Conservation (phyloP, 2,329 filamentous ascomycete species). For the Pseudopyrenochaeta lycopersici region DNA sequence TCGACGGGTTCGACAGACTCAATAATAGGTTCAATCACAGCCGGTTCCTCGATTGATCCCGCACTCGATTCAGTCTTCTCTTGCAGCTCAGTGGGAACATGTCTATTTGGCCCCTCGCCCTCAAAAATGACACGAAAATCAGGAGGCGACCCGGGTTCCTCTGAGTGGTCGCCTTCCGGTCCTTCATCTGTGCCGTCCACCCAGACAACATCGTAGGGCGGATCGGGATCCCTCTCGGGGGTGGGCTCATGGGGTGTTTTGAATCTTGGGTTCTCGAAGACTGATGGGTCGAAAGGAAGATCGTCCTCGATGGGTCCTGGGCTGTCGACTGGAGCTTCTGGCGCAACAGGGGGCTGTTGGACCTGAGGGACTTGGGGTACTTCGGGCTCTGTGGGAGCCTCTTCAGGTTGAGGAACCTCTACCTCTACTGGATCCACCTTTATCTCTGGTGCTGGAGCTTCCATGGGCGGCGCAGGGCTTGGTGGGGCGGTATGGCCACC, state of each 20-base stretch:
- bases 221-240: conserved; percentile 2
- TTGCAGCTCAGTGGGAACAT: neutral
- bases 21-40: no score
- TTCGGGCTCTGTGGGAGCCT: neutral
- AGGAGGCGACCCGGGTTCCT: conserved; percentile 12
- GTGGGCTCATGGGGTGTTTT: conserved; percentile 3
- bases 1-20: neutral
- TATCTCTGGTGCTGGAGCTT: neutral
- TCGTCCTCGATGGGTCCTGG: neutral
- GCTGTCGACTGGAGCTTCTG: neutral
- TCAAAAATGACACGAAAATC: conserved; percentile 7
- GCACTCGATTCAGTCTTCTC: neutral
- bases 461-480: neutral
- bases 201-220: conserved; percentile 20
- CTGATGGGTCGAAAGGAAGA: neutral
- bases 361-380: neutral
- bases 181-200: conserved; percentile 22
- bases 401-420: neutral
- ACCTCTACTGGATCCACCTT: neutral
- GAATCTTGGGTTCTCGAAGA: neutral
- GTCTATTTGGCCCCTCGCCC: neutral
- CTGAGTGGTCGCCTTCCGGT: conserved; percentile 1
- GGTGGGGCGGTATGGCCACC: neutral
- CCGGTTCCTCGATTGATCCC: neutral
- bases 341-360: neutral